Conservation (phyloP, 2,329 filamentous ascomycete species). For the Aspergillus persii region DNA sequence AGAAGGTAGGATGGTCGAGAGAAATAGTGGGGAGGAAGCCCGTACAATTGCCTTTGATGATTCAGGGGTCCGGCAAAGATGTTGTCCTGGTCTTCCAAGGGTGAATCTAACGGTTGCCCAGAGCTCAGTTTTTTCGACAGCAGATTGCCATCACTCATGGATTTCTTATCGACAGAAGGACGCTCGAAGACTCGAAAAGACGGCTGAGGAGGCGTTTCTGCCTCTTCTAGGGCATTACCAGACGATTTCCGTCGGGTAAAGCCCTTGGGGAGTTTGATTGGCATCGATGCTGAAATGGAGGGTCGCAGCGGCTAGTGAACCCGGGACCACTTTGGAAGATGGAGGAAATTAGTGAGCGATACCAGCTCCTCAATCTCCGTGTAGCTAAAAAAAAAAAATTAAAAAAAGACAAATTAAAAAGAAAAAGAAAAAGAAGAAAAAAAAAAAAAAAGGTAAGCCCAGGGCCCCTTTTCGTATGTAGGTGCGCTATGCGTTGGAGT, state of each 20-base stretch:
- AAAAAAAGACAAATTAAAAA: neutral
- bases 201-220: slow-evolving; percentile 38
- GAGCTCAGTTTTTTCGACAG: slow-evolving; percentile 33
- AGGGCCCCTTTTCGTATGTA: slow-evolving; percentile 4
- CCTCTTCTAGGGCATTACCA: slow-evolving; percentile 53
- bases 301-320: slow-evolving; percentile 12
- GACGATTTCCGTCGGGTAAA: slow-evolving; percentile 56
- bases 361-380: slow-evolving; percentile 10
- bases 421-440: neutral
- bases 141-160: slow-evolving; percentile 41
- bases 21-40: neutral
- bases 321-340: slow-evolving; percentile 12
- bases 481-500: slow-evolving; percentile 15
- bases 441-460: neutral
- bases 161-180: slow-evolving; percentile 43
- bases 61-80: slow-evolving; percentile 37
- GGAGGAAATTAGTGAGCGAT: slow-evolving; percentile 9
- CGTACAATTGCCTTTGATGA: slow-evolving; percentile 38
- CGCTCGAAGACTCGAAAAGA: slow-evolving; percentile 58
- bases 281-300: slow-evolving; percentile 39
- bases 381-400: neutral
- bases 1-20: slow-evolving; percentile 3
- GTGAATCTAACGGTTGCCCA: slow-evolving; percentile 36
- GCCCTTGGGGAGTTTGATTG: slow-evolving; percentile 55
- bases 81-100: slow-evolving; percentile 38